phyloP scores from a whole-genome alignment of 2,329 filamentous ascomycete species.

The Pseudogymnoascus sp. region DNA sequence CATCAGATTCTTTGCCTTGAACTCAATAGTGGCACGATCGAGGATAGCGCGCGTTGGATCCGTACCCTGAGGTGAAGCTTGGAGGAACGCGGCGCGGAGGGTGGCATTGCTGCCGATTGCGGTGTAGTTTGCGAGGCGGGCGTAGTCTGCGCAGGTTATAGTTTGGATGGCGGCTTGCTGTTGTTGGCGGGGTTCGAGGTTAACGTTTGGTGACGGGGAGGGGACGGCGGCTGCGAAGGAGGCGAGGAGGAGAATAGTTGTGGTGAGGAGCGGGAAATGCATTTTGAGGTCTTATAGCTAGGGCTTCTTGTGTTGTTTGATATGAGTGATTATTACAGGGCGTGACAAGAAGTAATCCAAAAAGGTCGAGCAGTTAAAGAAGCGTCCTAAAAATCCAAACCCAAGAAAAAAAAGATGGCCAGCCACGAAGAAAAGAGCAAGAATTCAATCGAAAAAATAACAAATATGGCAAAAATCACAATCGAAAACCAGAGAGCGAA shows the following conservation, averaged over 20 bases:
- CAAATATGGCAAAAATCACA: not conserved
- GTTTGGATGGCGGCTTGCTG: not conserved
- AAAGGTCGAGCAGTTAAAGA: not conserved
- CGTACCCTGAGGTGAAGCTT: constrained; percentile 35
- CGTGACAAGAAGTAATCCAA: not conserved
- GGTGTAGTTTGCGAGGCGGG: constrained; percentile 38
- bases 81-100: constrained; percentile 38
- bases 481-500: not conserved
- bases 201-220: not conserved
- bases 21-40: constrained; percentile 26
- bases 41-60: constrained; percentile 32
- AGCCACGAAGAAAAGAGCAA: constrained; percentile 10
- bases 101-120: constrained; percentile 37
- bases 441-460: constrained; percentile 6
- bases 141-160: constrained; percentile 33
- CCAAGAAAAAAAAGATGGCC: constrained; percentile 10
- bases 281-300: not conserved
- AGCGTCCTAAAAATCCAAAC: not conserved
- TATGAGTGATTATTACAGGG: not conserved
- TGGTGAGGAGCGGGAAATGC: constrained; percentile 1
- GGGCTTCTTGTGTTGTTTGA: not conserved
- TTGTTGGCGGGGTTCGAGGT: not conserved
- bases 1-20: constrained; percentile 31
- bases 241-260: constrained; percentile 5
- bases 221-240: not conserved